Evolutionary conservation across 495 filamentous ascomycete genomes (phyloP), one percentile per base, ranked within the genome.

Genomic region (Penicillium paradoxum): DNA sequence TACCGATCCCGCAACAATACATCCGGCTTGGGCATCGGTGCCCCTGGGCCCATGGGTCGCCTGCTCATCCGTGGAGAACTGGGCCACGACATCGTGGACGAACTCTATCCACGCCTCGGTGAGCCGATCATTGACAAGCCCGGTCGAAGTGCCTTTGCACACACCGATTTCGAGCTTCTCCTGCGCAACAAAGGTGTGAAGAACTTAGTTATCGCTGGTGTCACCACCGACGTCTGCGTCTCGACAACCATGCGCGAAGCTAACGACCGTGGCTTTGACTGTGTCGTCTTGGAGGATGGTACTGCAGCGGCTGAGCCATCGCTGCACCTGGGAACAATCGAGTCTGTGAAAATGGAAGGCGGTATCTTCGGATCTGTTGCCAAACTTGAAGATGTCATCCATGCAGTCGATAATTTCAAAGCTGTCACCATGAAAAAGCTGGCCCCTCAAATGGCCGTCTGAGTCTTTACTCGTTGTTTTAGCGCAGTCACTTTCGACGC

Each of bases 221-320:
- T 87, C 7, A 88, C 83, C 1, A 87, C 85, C 1, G 85, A 88
- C 62, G 82, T 84, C 21, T 88, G 84, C 54, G 84, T 89, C 5
- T 81, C 79, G 17, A 84, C 80, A 1, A 88, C 85, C 1, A 73
- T 88, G 51, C 74, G 85, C 41, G 87, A 89, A 57, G 84, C 83
- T 45, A 86, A 85, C 62, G 87, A 88, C 64, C 81, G 86, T 11
- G 87, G 86, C 0, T 89, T 83, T 58, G 85, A 89, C 54, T 89
- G 85, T 45, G 58, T 83, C n/a, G 41, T 83, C 7, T 49, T 83
- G 21, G 69, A 75, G 5, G 80, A 83, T 60, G 80, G 68, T 13
- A 76, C 74, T 51, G 78, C 75, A 21, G 79, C 81, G 19, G 67
- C 60, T 15, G 76, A 80, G 45, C 66, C 68, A 22, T 60, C 64